Evolutionary conservation across 108 stramenopile species (phyloP).

Genomic region (Nitzschia sp.): DNA sequence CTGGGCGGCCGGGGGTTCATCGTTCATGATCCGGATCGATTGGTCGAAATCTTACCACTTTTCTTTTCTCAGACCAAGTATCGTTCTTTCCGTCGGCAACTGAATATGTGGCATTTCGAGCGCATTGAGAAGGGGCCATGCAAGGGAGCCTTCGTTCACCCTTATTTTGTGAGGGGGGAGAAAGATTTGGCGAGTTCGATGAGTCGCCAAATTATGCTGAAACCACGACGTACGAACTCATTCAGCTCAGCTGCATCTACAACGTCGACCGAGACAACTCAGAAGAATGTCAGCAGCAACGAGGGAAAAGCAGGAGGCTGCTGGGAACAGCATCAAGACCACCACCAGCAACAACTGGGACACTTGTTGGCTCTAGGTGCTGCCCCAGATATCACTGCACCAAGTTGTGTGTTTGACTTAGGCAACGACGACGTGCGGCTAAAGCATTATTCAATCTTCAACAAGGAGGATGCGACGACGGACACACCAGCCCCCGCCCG

Average conservation of each 20-base stretch:
- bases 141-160: constrained; percentile 30
- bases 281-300: not conserved
- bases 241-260: not conserved
- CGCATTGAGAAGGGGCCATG: constrained; percentile 43
- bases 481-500: too few relatives aligned
- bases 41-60: constrained; percentile 40
- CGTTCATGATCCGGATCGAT: constrained; percentile 20
- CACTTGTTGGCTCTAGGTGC: too few relatives aligned
- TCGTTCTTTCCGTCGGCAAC: constrained; percentile 76
- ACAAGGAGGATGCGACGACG: too few relatives aligned
- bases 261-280: not conserved
- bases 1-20: constrained; percentile 8
- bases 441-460: too few relatives aligned
- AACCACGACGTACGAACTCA: not conserved
- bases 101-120: constrained; percentile 88
- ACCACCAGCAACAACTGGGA: too few relatives aligned
- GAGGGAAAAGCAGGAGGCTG: too few relatives aligned
- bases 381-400: too few relatives aligned
- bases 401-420: too few relatives aligned
- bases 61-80: constrained; percentile 81
- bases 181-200: constrained; percentile 17
- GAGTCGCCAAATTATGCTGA: constrained; percentile 13
- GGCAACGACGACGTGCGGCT: too few relatives aligned
- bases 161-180: constrained; percentile 28
- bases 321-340: too few relatives aligned